Base-by-base conservation (phyloP, 139 green algal species). In the Coelastrella sp. region DNA sequence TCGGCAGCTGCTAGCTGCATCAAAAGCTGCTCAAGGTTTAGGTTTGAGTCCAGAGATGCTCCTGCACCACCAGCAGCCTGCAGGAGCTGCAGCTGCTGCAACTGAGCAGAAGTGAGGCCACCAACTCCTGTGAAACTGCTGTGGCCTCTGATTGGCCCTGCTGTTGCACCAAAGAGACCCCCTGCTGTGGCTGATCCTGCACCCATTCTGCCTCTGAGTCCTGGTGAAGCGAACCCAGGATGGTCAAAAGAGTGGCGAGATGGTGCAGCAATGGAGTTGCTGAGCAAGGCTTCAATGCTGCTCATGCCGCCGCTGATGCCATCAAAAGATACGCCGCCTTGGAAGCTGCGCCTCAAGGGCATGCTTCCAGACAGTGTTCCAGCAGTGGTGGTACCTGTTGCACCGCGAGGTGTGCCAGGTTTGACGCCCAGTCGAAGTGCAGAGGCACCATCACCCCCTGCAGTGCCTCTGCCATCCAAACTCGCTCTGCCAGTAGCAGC, bases 211-310 rank as follows among this genome's bases (percentile, higher is more conserved):
- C n/a, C n/a, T n/a, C 11, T 23, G 19, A 57, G 1, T 37, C 19
- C 11, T 57, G 21, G 37, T 32, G 67, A 81, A 3, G 73, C 25
- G 32, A 68, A 84, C 3, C 77, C 59, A 9, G 77, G 77, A 23
- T 84, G 77, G 43, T 84, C 78, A 63, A 84, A 76, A 5, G 78
- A 84, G n/a, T 84, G 78, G 0, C 78, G 60, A 23, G 15, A 23
- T 2, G 76, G 76, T 23, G 35, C 30, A 21, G 63, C 30, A 4
- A n/a, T n/a, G n/a, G n/a, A n/a, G n/a, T 30, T 40, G 11, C 59
- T 40, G 1, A 74, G 34, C n/a, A 84, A 50, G n/a, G 73, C 27
- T 3, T 79, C 71, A 62, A 79, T 41, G 34, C 66, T 51, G 41
- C 40, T 27, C 23, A 37, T 23, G 40, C 25, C 69, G 0, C 69